Evolutionary conservation across 2,329 filamentous ascomycete species (phyloP), one percentile per base, ranked within the genome.

Genomic region (Decorospora gaudefroyi): DNA sequence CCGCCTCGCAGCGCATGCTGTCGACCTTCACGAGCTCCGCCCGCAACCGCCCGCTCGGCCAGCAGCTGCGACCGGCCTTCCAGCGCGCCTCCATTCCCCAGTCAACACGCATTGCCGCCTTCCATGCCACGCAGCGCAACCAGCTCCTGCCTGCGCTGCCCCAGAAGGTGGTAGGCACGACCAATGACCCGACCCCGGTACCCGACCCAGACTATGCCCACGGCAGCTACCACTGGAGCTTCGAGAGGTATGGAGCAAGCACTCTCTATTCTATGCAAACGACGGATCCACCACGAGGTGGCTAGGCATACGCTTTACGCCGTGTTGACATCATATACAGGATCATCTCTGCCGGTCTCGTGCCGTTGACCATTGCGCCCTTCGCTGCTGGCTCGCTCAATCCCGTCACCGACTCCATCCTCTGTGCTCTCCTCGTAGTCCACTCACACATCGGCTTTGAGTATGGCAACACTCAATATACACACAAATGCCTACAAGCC

Each of bases 151-250:
- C 92, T 48, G 85, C 90, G 42, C 82, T 87, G 57, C 90, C 91
- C 65, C 93, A 90, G 93, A 78, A 75, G 87, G 81, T 95, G 59
- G 69, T 88, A 49, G 90, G 90, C 74, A 84, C 82, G 62, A 80
- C 91, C 69, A 99, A 99, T 76, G 91, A 97, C 67, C 83, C 93
- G 42, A 87, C 82, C 21, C 83, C 82, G 26, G 74, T 96, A 16
- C 91, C 90, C 31, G 69, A 81, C 15, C 75, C 88, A 39, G 83
- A 81, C 60, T 84, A 92, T 28, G 78, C 84, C 42, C 89, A 99
- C 76, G 93, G 93, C 62, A 95, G 88, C 73, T 99, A 97, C 79
- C 93, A 99, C 82, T 99, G 93, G 93, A 88, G 87, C 49, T 96
- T 96, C 67, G 93, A 99, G 80, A 78, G 84, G 80, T 83, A 68